These are phyloP conservation scores for Colletotrichum sp. DNA, from an alignment of 2,329 filamentous ascomycete species.

Conservation along the genomic window DNA sequence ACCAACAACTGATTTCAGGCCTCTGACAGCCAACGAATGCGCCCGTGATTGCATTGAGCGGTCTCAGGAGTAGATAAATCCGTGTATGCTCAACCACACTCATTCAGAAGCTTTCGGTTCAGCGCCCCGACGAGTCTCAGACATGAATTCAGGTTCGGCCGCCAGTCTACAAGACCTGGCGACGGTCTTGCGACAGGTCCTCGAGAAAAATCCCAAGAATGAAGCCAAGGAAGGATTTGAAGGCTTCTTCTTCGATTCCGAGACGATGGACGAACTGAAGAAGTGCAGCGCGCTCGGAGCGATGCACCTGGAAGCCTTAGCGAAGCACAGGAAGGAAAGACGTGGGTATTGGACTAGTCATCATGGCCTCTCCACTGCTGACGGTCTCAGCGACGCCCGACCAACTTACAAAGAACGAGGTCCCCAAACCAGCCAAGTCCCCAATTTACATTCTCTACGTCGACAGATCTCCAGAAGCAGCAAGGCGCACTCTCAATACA, in stretches of 20 bases:
- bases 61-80: no score
- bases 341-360: background rate
- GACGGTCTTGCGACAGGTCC: background rate
- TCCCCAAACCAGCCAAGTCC: background rate
- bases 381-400: background rate
- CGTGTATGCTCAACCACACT: no score
- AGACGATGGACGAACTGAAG: background rate
- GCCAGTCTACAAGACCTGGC: no score
- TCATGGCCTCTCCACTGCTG: background rate
- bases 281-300: background rate
- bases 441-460: background rate
- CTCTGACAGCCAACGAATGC: no score
- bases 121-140: no score
- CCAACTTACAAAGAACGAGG: background rate
- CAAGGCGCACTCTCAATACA: background rate
- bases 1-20: no score
- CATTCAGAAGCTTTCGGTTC: no score
- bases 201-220: background rate
- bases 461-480: background rate
- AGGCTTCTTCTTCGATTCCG: background rate
- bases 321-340: background rate
- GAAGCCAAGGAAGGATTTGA: background rate
- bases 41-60: no score
- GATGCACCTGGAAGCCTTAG: background rate
- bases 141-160: no score